A percentile compares a stretch with the other conserved stretches of the same genome.
Evolutionary conservation across 768 basidiomycete genomes (phyloP).

Genomic region (Mycena latifolia): DNA sequence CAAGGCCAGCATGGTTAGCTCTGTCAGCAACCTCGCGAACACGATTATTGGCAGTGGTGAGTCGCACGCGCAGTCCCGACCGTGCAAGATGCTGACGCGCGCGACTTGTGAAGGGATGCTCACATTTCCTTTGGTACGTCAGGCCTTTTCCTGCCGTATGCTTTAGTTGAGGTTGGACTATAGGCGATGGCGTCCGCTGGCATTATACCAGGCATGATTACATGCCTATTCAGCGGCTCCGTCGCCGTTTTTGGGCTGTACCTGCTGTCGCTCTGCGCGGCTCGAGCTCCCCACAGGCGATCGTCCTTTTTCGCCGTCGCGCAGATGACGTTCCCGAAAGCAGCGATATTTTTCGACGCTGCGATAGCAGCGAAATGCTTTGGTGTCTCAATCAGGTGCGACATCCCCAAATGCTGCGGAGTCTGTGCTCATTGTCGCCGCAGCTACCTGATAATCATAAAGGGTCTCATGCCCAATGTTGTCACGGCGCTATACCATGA

Average conservation of each 20-base stretch:
- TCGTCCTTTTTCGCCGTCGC: constrained; percentile 89
- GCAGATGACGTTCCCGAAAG: constrained; percentile 89
- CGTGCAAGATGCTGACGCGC: constrained; percentile 10
- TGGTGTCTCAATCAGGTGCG: constrained; percentile 92
- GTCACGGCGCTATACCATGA: constrained; percentile 86
- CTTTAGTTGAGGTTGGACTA: constrained; percentile 12
- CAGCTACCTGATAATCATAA: constrained; percentile 92
- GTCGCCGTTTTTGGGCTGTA: constrained; percentile 91
- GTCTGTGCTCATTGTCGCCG: neutral
- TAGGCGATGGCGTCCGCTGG: constrained; percentile 94
- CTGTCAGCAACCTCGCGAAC: constrained; percentile 85
- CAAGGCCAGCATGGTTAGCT: constrained; percentile 75
- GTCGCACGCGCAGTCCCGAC: constrained; percentile 38
- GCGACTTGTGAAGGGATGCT: constrained; percentile 76
- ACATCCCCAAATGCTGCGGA: no score
- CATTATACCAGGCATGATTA: constrained; percentile 89
- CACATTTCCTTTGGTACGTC: constrained; percentile 83
- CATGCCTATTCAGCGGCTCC: constrained; percentile 84
- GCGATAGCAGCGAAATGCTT: constrained; percentile 98
- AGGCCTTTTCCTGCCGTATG: constrained; percentile 15
- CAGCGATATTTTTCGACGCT: constrained; percentile 90
- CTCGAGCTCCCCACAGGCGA: constrained; percentile 76
- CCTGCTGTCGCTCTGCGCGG: constrained; percentile 87
- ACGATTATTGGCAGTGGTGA: constrained; percentile 93
- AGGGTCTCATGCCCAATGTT: constrained; percentile 94